Evolutionary conservation across 345 rosid species (phyloP).

Genomic region (Cardamine chenopodiifolia): DNA sequence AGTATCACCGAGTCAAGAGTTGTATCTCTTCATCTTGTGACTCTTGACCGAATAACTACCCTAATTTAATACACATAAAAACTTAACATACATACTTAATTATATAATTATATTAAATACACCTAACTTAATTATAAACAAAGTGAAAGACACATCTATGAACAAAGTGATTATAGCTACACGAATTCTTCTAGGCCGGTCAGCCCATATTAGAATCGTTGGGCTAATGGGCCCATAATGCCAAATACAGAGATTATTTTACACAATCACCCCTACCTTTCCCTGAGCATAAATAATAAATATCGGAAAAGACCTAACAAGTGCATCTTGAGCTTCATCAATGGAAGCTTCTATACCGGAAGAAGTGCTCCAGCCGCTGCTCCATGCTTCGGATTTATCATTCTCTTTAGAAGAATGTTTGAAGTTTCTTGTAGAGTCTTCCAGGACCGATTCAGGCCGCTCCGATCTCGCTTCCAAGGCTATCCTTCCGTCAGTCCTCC

Average conservation of each 20-base stretch:
- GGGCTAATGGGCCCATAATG: neutral
- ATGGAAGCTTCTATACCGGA: slow-evolving; percentile 42
- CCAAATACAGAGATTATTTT: neutral
- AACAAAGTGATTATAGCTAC: too few species aligned
- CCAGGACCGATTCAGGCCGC: slow-evolving; percentile 57
- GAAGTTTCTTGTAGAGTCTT: slow-evolving; percentile 51
- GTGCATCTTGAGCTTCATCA: neutral
- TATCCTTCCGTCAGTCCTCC: slow-evolving; percentile 50
- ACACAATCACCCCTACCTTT: too few species aligned
- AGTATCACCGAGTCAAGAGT: too few species aligned
- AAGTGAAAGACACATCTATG: too few species aligned
- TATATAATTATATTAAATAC: too few species aligned
- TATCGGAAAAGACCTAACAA: slow-evolving; percentile 10
- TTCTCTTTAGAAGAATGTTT: slow-evolving; percentile 48
- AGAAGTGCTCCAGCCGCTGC: slow-evolving; percentile 48
- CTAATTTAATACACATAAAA: too few species aligned
- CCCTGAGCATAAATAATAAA: neutral
- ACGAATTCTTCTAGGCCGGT: too few species aligned
- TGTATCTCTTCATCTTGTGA: too few species aligned
- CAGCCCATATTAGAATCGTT: neutral
- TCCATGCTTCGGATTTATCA: slow-evolving; percentile 45
- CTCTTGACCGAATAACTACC: too few species aligned
- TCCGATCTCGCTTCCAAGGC: slow-evolving; percentile 61
- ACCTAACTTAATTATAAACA: too few species aligned
- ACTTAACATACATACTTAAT: too few species aligned